Percentiles rank a stretch among this genome's conserved stretches.
Evolutionary conservation across 805 yeast species (phyloP).

Genomic region (Maudiozyma pseudohumilis): DNA sequence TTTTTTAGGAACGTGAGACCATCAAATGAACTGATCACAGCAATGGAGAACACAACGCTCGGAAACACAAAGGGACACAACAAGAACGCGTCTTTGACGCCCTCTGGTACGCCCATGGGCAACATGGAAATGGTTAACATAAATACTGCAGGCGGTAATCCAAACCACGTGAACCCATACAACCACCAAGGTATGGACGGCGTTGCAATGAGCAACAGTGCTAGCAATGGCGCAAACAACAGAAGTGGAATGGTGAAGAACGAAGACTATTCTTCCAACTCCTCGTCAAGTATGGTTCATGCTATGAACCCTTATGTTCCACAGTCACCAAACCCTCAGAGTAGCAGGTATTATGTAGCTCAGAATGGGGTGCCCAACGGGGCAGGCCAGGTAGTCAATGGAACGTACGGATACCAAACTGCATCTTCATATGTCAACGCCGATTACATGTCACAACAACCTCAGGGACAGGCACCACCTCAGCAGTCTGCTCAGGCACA

Average conservation of each 20-base stretch:
- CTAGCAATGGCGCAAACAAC: conserved; percentile 1
- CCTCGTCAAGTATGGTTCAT: conserved; percentile 3
- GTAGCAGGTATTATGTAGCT: conserved; percentile 4
- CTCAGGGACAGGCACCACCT: conserved; percentile 5
- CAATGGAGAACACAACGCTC: conserved; percentile 47
- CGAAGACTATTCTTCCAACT: conserved; percentile 6
- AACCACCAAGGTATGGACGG: conserved; percentile 5
- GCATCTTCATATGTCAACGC: conserved; percentile 3
- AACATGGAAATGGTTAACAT: conserved; percentile 6
- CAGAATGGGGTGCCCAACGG: conserved; percentile 2
- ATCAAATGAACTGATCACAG: conserved; percentile 40
- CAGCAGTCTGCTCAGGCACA: conserved; percentile 7
- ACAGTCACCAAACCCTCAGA: conserved; percentile 7
- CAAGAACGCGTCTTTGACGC: conserved; percentile 4
- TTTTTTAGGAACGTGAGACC: conserved; percentile 40
- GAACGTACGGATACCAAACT: conserved; percentile 1
- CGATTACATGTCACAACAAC: conserved; percentile 5
- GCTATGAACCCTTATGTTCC: conserved; percentile 3
- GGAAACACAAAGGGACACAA: conserved; percentile 38
- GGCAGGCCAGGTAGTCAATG: neutral
- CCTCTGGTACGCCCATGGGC: conserved; percentile 4
- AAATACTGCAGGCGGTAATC: conserved; percentile 17
- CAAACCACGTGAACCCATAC: conserved; percentile 4
- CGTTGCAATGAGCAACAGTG: conserved; percentile 4
- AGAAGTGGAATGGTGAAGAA: conserved; percentile 3